These are phyloP conservation scores for Lupinus albus DNA, from an alignment of 306 rosid species.

Conservation along the genomic window DNA sequence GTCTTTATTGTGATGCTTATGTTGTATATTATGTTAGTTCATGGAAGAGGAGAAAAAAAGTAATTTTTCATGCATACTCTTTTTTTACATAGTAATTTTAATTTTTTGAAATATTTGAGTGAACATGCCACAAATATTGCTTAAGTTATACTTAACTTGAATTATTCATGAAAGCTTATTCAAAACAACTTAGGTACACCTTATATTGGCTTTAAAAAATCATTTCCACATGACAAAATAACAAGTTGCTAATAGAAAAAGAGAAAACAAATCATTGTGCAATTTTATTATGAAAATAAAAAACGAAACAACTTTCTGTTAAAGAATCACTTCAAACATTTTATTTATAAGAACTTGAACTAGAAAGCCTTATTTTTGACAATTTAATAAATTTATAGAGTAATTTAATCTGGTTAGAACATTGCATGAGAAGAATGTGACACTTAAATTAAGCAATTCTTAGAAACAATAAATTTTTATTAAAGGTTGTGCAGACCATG, in stretches of 20 bases:
- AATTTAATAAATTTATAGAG: too few relatives aligned
- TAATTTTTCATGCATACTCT: constrained; percentile 34
- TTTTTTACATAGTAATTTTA: neutral
- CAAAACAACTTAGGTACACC: neutral
- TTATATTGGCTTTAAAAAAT: neutral
- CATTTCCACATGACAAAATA: neutral
- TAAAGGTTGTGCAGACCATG: neutral
- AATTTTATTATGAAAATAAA: neutral
- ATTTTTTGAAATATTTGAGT: neutral
- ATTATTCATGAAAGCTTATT: neutral
- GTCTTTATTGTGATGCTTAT: constrained; percentile 40
- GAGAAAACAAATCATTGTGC: neutral
- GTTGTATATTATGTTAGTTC: constrained; percentile 48
- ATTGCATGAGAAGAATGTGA: neutral
- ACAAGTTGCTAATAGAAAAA: neutral
- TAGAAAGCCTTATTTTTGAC: too few relatives aligned
- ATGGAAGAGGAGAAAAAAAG: constrained; percentile 33
- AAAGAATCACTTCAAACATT: too few relatives aligned
- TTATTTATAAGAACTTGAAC: too few relatives aligned
- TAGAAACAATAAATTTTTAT: too few relatives aligned
- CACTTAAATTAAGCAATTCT: neutral
- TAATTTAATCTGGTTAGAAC: too few relatives aligned
- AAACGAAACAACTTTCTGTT: too few relatives aligned
- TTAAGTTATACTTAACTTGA: neutral
- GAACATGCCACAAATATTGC: neutral